Conservation (phyloP, 1,284 basidiomycete species). For the Entoloma clypeatum region DNA sequence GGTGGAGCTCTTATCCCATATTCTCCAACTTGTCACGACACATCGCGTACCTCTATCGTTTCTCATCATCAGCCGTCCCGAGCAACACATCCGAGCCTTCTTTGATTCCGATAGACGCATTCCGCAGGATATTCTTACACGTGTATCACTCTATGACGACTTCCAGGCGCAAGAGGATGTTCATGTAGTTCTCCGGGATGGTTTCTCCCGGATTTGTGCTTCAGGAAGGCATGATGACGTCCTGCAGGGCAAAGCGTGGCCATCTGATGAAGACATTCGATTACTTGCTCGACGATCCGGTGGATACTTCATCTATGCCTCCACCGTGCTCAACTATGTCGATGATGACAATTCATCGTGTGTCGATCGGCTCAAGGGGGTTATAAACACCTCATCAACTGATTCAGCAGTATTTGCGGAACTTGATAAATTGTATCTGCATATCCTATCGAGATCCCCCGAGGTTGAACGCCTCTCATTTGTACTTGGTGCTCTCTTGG, state of each 20-base stretch:
- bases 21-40: not conserved
- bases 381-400: slow-evolving; percentile 8
- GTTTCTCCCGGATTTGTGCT: slow-evolving; percentile 9
- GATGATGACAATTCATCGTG: slow-evolving; percentile 7
- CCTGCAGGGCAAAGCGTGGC: slow-evolving; percentile 15
- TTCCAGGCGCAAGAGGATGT: slow-evolving; percentile 12
- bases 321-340: slow-evolving; percentile 25
- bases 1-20: not conserved
- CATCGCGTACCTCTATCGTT: slow-evolving; percentile 14
- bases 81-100: slow-evolving; percentile 14
- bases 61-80: slow-evolving; percentile 19
- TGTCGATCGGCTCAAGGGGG: slow-evolving; percentile 10
- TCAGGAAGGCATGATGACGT: slow-evolving; percentile 3
- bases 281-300: slow-evolving; percentile 19
- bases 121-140: not conserved
- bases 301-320: slow-evolving; percentile 27
- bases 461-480: not conserved
- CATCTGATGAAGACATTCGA: slow-evolving; percentile 13
- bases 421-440: slow-evolving; percentile 19
- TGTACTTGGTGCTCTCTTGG: not conserved
- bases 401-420: slow-evolving; percentile 16
- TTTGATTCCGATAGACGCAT: slow-evolving; percentile 5
- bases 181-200: slow-evolving; percentile 3
- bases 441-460: slow-evolving; percentile 21
- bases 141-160: slow-evolving; percentile 7